These are phyloP conservation scores for Coccomyxa sp. DNA, from an alignment of 139 green algal genomes.

Conservation along the genomic window DNA sequence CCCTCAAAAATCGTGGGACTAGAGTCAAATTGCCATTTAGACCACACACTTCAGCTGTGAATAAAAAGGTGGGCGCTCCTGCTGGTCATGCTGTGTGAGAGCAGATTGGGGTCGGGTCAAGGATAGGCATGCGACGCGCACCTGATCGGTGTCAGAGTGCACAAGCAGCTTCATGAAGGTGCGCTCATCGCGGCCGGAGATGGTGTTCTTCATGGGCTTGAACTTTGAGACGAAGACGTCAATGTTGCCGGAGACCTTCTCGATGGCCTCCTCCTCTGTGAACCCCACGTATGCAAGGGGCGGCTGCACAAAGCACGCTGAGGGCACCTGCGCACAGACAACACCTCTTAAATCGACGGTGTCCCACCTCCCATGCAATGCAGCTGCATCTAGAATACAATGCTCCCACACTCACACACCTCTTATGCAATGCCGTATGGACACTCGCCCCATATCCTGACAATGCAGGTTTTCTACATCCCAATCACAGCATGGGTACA, in stretches of 20 bases:
- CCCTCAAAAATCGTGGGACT: too few species aligned
- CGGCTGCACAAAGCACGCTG: constrained; percentile 87
- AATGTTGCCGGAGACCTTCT: constrained; percentile 50
- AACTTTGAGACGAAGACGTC: constrained; percentile 93
- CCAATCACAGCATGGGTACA: too few species aligned
- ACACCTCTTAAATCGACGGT: too few species aligned
- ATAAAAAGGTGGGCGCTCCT: background rate
- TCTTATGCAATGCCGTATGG: background rate
- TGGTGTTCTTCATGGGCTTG: constrained; percentile 91
- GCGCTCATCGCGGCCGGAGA: constrained; percentile 73
- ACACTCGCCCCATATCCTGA: constrained; percentile 25
- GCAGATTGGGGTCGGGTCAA: too few species aligned
- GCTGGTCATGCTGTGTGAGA: too few species aligned
- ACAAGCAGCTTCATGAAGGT: constrained; percentile 94
- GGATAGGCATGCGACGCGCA: constrained; percentile 7
- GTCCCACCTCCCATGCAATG: too few species aligned
- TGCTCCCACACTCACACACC: too few species aligned
- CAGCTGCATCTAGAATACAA: too few species aligned
- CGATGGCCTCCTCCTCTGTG: constrained; percentile 83
- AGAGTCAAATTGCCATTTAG: too few species aligned
- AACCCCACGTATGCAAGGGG: constrained; percentile 87
- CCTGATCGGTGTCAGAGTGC: constrained; percentile 67
- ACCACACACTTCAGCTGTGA: too few species aligned
- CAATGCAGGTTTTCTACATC: too few species aligned
- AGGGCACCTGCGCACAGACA: constrained; percentile 61